phyloP scores from a whole-genome alignment of 2,329 filamentous ascomycete genomes.

The Paracoccidioides lutzii region DNA sequence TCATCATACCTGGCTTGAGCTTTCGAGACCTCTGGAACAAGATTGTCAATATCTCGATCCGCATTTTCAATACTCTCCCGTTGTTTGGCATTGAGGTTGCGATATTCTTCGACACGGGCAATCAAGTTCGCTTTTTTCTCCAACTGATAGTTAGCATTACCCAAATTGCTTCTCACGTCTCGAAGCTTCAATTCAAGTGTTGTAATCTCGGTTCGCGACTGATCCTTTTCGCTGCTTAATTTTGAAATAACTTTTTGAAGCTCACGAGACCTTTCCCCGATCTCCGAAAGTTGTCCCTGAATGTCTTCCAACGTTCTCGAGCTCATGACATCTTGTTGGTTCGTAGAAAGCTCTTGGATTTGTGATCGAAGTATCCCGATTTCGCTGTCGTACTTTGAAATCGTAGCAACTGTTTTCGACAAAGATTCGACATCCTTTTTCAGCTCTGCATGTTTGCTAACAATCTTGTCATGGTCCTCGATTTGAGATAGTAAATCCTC shows the following conservation, averaged over 20 bases:
- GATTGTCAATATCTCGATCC: constrained; percentile 59
- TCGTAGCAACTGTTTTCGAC: constrained; percentile 61
- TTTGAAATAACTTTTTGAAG: constrained; percentile 53
- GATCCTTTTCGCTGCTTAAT: constrained; percentile 57
- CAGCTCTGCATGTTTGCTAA: constrained; percentile 49
- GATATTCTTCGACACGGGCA: constrained; percentile 60
- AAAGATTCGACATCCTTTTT: constrained; percentile 65
- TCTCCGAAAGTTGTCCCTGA: constrained; percentile 56
- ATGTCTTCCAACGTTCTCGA: constrained; percentile 71
- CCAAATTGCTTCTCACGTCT: constrained; percentile 61
- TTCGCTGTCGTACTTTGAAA: constrained; percentile 59
- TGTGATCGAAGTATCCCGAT: constrained; percentile 59
- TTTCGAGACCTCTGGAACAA: constrained; percentile 63
- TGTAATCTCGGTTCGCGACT: constrained; percentile 53
- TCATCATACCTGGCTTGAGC: constrained; percentile 68
- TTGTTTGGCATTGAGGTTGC: constrained; percentile 54
- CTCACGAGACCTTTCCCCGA: constrained; percentile 53
- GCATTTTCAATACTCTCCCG: constrained; percentile 55
- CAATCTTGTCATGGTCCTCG: constrained; percentile 54
- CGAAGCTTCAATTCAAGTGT: constrained; percentile 64
- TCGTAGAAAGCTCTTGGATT: constrained; percentile 60
- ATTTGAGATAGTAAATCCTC: constrained; percentile 47
- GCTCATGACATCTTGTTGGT: constrained; percentile 55
- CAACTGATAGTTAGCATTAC: constrained; percentile 56
- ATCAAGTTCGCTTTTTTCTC: constrained; percentile 66